Evolutionary conservation across 768 basidiomycete species (phyloP).

Genomic region (Phylloporus arenicola): DNA sequence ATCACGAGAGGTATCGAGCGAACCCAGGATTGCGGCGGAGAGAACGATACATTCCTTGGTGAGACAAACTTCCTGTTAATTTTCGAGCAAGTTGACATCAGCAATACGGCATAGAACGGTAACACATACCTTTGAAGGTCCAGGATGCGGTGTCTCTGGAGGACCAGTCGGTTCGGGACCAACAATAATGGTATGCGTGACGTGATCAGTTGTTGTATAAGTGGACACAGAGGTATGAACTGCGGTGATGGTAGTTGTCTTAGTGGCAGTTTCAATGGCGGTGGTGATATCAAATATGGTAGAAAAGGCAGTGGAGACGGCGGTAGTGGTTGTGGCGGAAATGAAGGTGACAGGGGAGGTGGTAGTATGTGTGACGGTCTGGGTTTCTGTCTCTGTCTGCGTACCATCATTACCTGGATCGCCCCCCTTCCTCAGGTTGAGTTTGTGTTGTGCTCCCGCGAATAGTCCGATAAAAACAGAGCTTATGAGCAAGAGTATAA

Average conservation of each 20-base stretch:
- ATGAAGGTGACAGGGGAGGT: conserved; percentile 28
- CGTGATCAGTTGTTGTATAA: conserved; percentile 32
- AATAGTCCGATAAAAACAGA: conserved; percentile 92
- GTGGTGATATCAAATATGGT: conserved; percentile 31
- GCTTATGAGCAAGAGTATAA: conserved; percentile 74
- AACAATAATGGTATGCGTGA: conserved; percentile 38
- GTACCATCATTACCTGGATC: conserved; percentile 31
- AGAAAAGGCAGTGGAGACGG: conserved; percentile 28
- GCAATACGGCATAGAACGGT: neutral
- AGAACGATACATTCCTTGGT: conserved; percentile 76
- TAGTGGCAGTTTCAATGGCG: conserved; percentile 39
- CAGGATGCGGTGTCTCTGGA: conserved; percentile 52
- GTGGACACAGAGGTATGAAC: conserved; percentile 35
- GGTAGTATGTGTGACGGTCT: conserved; percentile 29
- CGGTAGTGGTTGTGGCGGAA: conserved; percentile 32
- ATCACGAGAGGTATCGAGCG: conserved; percentile 75
- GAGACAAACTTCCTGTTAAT: conserved; percentile 58
- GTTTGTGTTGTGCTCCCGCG: conserved; percentile 78
- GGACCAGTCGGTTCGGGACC: conserved; percentile 37
- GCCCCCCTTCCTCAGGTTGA: conserved; percentile 44
- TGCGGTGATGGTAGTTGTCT: conserved; percentile 33
- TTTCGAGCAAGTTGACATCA: conserved; percentile 4
- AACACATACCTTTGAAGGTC: conserved; percentile 46
- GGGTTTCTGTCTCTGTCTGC: conserved; percentile 30
- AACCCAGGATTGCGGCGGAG: conserved; percentile 75